Percentiles rank a stretch among this genome's conserved stretches.
phyloP scores from a whole-genome alignment of 768 basidiomycete genomes.

The Collybia sordida region DNA sequence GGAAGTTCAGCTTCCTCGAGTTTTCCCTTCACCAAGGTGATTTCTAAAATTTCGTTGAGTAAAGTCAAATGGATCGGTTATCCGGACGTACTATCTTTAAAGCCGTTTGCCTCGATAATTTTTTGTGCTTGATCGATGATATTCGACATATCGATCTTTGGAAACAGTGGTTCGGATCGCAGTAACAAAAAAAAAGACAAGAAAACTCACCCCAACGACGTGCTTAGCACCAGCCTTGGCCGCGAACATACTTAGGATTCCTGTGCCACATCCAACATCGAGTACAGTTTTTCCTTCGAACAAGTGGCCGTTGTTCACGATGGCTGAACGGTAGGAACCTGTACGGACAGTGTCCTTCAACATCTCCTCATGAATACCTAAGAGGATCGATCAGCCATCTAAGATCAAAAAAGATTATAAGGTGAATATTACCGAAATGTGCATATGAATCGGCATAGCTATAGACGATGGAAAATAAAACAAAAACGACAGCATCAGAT shows the following conservation, averaged over 20 bases:
- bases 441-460: conserved; percentile 97
- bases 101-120: conserved; percentile 95
- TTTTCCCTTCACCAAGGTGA: conserved; percentile 97
- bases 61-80: conserved; percentile 4
- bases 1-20: conserved; percentile 92
- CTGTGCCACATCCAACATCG: conserved; percentile 98
- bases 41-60: conserved; percentile 48
- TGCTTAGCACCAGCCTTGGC: conserved; percentile 93
- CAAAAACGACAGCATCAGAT: conserved; percentile 37
- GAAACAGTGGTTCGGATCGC: conserved; percentile 13
- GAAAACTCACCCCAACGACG: conserved; percentile 79
- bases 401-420: not conserved
- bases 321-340: conserved; percentile 91
- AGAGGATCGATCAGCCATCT: conserved; percentile 1
- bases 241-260: conserved; percentile 97
- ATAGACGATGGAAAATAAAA: conserved; percentile 23
- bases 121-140: conserved; percentile 99
- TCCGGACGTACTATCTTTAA: conserved; percentile 77
- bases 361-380: conserved; percentile 99
- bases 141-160: conserved; percentile 98
- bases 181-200: conserved; percentile 3
- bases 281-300: conserved; percentile 97
- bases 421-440: conserved; percentile 70
- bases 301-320: conserved; percentile 90
- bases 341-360: conserved; percentile 96